phyloP scores from a whole-genome alignment of 371 early-diverging fungal species.

The Catenaria anguillulae region DNA sequence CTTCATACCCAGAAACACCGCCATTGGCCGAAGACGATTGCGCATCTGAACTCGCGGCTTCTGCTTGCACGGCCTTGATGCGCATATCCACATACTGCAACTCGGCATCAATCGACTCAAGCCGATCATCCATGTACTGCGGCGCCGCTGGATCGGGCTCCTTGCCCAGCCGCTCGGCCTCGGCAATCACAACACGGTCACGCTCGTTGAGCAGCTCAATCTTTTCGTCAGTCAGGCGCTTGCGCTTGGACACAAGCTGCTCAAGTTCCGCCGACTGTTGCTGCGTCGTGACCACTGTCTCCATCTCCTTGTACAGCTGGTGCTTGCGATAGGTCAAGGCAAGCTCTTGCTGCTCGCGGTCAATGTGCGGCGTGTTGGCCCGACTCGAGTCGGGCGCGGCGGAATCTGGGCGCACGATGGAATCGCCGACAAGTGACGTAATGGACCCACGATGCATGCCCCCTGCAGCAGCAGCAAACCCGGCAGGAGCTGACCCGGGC shows the following conservation, averaged over 20 bases:
- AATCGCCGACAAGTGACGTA: background rate
- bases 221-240: conserved; percentile 49
- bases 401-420: background rate
- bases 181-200: conserved; percentile 43
- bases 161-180: conserved; percentile 35
- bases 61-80: conserved; percentile 51
- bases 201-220: conserved; percentile 52
- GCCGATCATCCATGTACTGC: conserved; percentile 63
- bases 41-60: conserved; percentile 48
- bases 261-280: conserved; percentile 34
- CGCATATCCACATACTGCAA: conserved; percentile 54
- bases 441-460: background rate
- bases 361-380: background rate
- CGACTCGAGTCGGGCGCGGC: background rate
- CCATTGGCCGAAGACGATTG: conserved; percentile 13
- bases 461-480: background rate
- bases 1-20: conserved; percentile 25
- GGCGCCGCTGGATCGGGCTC: conserved; percentile 39
- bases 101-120: conserved; percentile 69
- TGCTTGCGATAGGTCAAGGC: conserved; percentile 27
- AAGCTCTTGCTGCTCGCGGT: conserved; percentile 9
- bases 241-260: conserved; percentile 33
- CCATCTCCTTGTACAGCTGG: conserved; percentile 42
- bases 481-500: background rate
- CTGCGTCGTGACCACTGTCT: conserved; percentile 32